Base-by-base conservation (phyloP, 768 basidiomycete genomes). In the Auricularia heimuer region DNA sequence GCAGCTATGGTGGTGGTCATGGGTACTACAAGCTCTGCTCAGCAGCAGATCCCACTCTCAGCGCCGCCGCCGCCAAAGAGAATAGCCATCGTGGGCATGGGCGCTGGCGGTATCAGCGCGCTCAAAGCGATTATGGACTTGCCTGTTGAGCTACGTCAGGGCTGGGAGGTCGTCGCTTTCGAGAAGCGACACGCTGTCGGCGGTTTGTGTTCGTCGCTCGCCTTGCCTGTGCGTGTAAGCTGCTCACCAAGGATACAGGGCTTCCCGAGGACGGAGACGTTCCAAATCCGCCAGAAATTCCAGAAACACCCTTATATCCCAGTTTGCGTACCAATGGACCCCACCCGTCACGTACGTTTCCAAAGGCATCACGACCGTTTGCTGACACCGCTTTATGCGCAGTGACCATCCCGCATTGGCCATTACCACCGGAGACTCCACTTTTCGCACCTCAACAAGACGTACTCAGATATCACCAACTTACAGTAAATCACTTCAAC, bases 231-330 rank as follows among this genome's bases (percentile, higher is more conserved):
- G 6, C 37, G 14, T 10, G 47, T 18, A 12, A 18, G 18, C 4
- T 42, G 16, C 18, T 18, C 47, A 51, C 47, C 11, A 11, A 18
- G 47, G 47, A 35, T 63, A 77, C 39, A 42, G 39, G 77, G 76
- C 71, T 80, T 1, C 74, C 74, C 8, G 78, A 80, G 18, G 65
- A 68, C 2, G 39, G 39, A 7, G 66, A 70, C 4, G 62, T 65
- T 16, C 29, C 56, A 29, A 69, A 75, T 1, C 82, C 82, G 18
- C 83, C 84, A 3, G 67, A 69, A 1, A 72, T 86, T 3, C 84
- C 85, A 1, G 79, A 82, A 69, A 82, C 82, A 0, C 81, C 83
- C 0, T 67, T 84, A 4, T 86, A 86, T 66, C 83, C 83, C 3
- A 75, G 72, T 12, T 76, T 87, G 18, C 79, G 72, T 64, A 83